A percentile compares a stretch with the other conserved stretches of the same genome.
These are phyloP conservation scores for Spongiforma sp. DNA, from an alignment of 1,284 basidiomycete genomes.

Conservation along the genomic window DNA sequence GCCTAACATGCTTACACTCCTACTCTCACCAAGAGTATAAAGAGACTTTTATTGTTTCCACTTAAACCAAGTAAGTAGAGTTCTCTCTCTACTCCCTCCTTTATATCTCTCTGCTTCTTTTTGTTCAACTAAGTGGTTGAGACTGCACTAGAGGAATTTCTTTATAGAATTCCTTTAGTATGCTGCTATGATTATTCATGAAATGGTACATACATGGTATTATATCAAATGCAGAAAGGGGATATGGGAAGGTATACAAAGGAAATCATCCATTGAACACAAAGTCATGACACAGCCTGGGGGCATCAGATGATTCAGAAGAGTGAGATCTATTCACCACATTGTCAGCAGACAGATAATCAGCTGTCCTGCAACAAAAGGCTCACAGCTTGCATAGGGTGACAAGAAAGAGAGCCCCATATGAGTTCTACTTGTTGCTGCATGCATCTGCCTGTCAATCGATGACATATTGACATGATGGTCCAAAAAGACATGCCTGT, in stretches of 20 bases:
- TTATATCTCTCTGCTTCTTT: too few species aligned
- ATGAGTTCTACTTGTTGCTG: conserved; percentile 27
- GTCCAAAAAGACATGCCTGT: conserved; percentile 15
- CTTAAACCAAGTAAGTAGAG: too few species aligned
- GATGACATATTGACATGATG: too few species aligned
- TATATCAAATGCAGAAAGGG: too few species aligned
- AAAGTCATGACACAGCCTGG: conserved; percentile 25
- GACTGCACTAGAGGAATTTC: too few species aligned
- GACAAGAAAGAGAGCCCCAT: conserved; percentile 26
- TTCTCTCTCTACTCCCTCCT: too few species aligned
- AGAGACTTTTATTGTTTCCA: too few species aligned
- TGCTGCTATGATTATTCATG: neutral
- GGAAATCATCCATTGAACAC: conserved; percentile 24
- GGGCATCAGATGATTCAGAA: conserved; percentile 21
- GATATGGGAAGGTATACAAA: neutral
- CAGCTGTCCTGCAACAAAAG: neutral
- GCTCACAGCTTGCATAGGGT: conserved; percentile 30
- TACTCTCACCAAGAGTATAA: too few species aligned
- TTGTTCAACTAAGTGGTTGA: too few species aligned
- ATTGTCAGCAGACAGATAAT: conserved; percentile 4
- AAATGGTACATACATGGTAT: neutral
- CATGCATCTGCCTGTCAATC: conserved; percentile 7
- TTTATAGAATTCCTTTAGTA: too few species aligned
- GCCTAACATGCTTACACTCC: too few species aligned
- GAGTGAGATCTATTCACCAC: conserved; percentile 3